Percentiles rank a stretch among this genome's conserved stretches.
Conservation (phyloP, 139 green algal genomes). For the Edaphochlamys debaryana region DNA sequence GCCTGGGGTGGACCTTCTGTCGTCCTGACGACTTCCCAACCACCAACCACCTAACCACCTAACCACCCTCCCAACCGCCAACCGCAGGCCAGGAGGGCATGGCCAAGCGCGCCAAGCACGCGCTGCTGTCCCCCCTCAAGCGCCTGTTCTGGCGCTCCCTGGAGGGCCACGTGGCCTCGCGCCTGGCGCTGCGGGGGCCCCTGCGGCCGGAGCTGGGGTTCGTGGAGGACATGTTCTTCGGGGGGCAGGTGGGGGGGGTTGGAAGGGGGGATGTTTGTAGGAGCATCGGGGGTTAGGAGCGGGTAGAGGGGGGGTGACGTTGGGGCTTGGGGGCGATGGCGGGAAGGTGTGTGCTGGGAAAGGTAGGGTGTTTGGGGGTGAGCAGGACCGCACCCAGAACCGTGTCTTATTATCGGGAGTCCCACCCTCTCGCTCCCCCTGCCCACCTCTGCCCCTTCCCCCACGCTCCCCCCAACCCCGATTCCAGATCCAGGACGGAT, state of each 20-base stretch:
- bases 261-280: too few species aligned
- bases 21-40: neutral
- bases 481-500: conserved; percentile 36
- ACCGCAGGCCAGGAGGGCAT: neutral
- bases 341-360: too few species aligned
- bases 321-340: too few species aligned
- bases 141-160: conserved; percentile 6
- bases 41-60: neutral
- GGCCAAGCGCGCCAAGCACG: conserved; percentile 1
- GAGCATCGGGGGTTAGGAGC: too few species aligned
- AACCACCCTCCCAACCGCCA: neutral
- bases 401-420: too few species aligned
- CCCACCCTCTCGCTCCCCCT: too few species aligned
- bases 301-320: too few species aligned
- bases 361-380: too few species aligned
- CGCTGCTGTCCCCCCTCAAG: neutral
- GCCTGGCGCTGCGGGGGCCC: neutral
- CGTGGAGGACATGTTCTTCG: conserved; percentile 34
- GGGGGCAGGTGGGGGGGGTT: conserved; percentile 5
- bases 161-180: neutral
- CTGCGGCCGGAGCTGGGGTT: conserved; percentile 21
- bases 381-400: too few species aligned
- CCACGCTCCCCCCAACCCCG: too few species aligned
- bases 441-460: too few species aligned
- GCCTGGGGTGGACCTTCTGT: too few species aligned